phyloP scores from a whole-genome alignment of 345 rosid genomes.

The Theobroma cacao region DNA sequence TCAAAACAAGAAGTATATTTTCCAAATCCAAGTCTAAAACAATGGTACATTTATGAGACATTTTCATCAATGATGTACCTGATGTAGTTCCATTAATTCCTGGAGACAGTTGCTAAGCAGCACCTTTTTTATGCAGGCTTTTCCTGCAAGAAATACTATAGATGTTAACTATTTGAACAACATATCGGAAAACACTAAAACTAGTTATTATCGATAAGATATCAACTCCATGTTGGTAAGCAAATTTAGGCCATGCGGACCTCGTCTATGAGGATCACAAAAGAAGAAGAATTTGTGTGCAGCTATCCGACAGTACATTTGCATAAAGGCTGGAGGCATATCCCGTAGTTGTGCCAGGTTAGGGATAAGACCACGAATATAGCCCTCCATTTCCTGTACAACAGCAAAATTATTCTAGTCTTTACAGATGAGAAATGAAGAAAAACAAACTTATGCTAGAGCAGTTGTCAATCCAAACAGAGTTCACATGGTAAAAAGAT shows the following conservation, averaged over 20 bases:
- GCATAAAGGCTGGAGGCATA: slow-evolving; percentile 82
- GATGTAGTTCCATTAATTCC: slow-evolving; percentile 99
- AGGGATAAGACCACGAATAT: slow-evolving; percentile 93
- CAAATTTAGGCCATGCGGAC: slow-evolving; percentile 32
- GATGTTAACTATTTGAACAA: slow-evolving; percentile 8
- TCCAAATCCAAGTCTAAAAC: neutral
- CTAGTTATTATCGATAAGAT: neutral
- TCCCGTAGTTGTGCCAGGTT: slow-evolving; percentile 93
- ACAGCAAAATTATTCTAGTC: slow-evolving; percentile 15
- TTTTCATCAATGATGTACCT: slow-evolving; percentile 42
- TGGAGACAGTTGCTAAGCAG: slow-evolving; percentile 97
- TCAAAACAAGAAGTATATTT: neutral
- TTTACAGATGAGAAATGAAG: neutral
- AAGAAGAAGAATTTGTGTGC: slow-evolving; percentile 98
- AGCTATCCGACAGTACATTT: slow-evolving; percentile 96
- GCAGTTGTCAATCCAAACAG: neutral
- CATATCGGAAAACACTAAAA: neutral
- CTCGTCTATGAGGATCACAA: slow-evolving; percentile 98
- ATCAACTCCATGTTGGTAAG: neutral
- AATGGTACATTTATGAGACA: neutral
- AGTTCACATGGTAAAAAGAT: neutral
- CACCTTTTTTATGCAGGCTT: slow-evolving; percentile 94
- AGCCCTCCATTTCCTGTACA: slow-evolving; percentile 92
- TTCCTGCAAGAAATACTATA: slow-evolving; percentile 49
- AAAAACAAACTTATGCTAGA: neutral